phyloP scores from a whole-genome alignment of 768 basidiomycete species.

The Coprinopsis cinerea region DNA sequence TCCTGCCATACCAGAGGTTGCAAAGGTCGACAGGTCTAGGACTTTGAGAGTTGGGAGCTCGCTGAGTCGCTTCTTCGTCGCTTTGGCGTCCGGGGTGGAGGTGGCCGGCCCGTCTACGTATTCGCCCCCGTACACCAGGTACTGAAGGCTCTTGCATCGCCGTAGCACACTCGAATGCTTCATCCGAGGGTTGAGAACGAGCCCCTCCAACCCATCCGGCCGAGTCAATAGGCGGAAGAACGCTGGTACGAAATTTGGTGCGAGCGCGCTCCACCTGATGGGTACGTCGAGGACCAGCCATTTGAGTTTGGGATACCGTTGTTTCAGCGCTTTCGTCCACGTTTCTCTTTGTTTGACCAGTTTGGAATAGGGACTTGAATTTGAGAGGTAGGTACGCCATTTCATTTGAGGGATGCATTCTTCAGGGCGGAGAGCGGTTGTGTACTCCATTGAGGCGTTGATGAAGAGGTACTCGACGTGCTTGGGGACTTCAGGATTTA shows the following conservation, averaged over 20 bases:
- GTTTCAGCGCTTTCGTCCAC: neutral
- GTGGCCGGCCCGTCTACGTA: no score
- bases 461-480: neutral
- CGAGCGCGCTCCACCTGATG: neutral
- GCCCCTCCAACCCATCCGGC: neutral
- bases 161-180: neutral
- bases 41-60: no score
- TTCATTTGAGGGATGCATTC: no score
- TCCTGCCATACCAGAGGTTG: no score
- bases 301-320: neutral
- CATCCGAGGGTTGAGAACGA: neutral
- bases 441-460: neutral
- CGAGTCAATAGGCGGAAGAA: neutral
- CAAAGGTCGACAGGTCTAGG: no score
- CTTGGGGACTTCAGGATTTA: no score
- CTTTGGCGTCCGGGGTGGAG: no score
- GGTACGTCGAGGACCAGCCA: neutral
- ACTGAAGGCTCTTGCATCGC: neutral
- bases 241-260: neutral
- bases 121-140: neutral
- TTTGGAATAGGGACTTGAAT: no score
- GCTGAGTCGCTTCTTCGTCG: neutral
- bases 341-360: no score
- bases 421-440: no score
- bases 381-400: no score